These are phyloP conservation scores for Herpetomonas samuelpessoai DNA, from an alignment of 208 protist species.

Conservation along the genomic window DNA sequence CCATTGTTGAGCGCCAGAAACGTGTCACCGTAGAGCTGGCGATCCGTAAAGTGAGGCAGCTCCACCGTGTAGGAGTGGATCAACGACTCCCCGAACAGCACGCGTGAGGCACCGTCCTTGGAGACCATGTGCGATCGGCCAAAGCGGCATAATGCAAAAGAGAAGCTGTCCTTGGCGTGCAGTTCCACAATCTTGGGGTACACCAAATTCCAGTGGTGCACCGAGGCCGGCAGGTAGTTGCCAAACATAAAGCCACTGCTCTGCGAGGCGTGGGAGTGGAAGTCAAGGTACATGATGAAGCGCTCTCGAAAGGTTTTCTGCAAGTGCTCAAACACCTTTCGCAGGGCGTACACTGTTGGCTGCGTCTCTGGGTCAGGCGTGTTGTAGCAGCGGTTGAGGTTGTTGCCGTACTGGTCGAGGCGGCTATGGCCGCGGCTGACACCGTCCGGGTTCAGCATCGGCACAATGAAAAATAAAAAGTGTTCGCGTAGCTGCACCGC, in stretches of 20 bases:
- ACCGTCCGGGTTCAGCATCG: slow-evolving; percentile 94
- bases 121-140: slow-evolving; percentile 60
- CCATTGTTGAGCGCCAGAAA: slow-evolving; percentile 35
- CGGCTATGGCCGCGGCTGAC: slow-evolving; percentile 92
- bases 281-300: slow-evolving; percentile 91
- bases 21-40: slow-evolving; percentile 57
- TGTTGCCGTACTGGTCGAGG: slow-evolving; percentile 87
- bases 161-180: slow-evolving; percentile 68
- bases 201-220: slow-evolving; percentile 87
- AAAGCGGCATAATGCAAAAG: slow-evolving; percentile 77
- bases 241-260: slow-evolving; percentile 91
- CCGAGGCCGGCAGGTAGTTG: slow-evolving; percentile 68
- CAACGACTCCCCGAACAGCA: slow-evolving; percentile 74
- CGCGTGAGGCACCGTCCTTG: slow-evolving; percentile 81
- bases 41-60: slow-evolving; percentile 77
- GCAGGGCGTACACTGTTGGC: slow-evolving; percentile 82
- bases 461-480: slow-evolving; percentile 93
- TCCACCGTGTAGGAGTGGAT: slow-evolving; percentile 88
- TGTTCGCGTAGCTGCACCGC: slow-evolving; percentile 73
- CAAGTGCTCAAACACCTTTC: slow-evolving; percentile 74
- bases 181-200: slow-evolving; percentile 77
- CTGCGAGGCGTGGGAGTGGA: slow-evolving; percentile 93
- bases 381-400: slow-evolving; percentile 95
- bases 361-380: slow-evolving; percentile 62
- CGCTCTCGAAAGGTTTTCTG: slow-evolving; percentile 52